Percentiles rank a stretch among this genome's conserved stretches.
Evolutionary conservation across 495 filamentous ascomycete species (phyloP).

Genomic region (Daldinia grandis): DNA sequence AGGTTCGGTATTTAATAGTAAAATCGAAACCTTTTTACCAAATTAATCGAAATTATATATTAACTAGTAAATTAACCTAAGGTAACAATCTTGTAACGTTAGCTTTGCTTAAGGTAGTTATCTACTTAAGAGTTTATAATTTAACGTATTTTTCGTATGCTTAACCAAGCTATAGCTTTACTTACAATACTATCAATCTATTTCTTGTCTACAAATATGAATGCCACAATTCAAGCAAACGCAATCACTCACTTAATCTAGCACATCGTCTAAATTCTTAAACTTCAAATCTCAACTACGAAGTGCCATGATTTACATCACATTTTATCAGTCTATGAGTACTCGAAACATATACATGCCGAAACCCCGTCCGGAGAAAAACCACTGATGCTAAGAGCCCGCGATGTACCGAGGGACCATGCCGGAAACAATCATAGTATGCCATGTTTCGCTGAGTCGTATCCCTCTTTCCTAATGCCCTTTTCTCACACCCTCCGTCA

Average conservation of each 20-base stretch:
- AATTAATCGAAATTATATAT: no score
- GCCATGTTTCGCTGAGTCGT: slow-evolving; percentile 18
- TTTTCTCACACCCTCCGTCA: slow-evolving; percentile 3
- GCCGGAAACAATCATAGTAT: slow-evolving; percentile 4
- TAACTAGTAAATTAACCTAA: no score
- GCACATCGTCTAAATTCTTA: background rate
- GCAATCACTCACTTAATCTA: background rate
- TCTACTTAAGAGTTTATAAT: no score
- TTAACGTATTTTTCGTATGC: no score
- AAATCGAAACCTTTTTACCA: no score
- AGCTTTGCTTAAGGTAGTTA: no score
- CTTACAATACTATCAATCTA: no score
- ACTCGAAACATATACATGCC: background rate
- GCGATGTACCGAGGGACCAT: slow-evolving; percentile 11
- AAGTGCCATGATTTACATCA: slow-evolving; percentile 34
- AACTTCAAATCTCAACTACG: background rate
- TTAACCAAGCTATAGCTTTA: no score
- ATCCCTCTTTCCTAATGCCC: slow-evolving; percentile 1
- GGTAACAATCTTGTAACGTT: no score
- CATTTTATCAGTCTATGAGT: slow-evolving; percentile 31
- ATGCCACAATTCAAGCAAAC: background rate
- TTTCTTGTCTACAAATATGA: background rate
- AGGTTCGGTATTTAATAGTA: no score
- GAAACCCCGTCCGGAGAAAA: slow-evolving; percentile 1
- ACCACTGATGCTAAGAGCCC: background rate